Conservation (phyloP, 1,284 basidiomycete genomes). For the Xanthoconium separans region DNA sequence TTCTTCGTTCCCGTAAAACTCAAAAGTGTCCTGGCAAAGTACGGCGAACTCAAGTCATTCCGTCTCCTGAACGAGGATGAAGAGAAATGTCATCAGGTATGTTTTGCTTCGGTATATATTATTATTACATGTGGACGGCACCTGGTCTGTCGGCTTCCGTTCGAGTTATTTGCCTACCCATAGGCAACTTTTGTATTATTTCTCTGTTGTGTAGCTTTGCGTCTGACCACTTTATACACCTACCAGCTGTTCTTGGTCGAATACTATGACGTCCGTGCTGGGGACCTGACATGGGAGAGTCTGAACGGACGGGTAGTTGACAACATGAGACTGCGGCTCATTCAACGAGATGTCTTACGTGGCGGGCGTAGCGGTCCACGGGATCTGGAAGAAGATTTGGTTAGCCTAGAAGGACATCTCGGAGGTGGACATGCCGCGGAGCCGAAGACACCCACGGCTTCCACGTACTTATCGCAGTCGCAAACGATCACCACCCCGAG, state of each 20-base stretch:
- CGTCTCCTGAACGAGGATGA: slow-evolving; percentile 28
- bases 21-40: slow-evolving; percentile 32
- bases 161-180: slow-evolving; percentile 2
- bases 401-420: slow-evolving; percentile 30
- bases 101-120: slow-evolving; percentile 12
- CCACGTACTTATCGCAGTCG: slow-evolving; percentile 36
- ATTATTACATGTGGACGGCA: slow-evolving; percentile 1
- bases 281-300: slow-evolving; percentile 43
- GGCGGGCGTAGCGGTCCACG: slow-evolving; percentile 19
- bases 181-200: slow-evolving; percentile 1
- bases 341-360: slow-evolving; percentile 21
- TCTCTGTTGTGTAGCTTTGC: background rate
- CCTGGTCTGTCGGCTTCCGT: slow-evolving; percentile 4
- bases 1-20: slow-evolving; percentile 33
- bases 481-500: slow-evolving; percentile 24
- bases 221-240: slow-evolving; percentile 21
- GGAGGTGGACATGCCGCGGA: slow-evolving; percentile 34
- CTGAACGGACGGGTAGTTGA: slow-evolving; percentile 43
- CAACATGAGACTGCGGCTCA: slow-evolving; percentile 41
- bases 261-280: slow-evolving; percentile 61
- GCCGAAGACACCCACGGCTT: slow-evolving; percentile 38
- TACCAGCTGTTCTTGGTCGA: slow-evolving; percentile 54
- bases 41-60: slow-evolving; percentile 34
- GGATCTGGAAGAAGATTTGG: slow-evolving; percentile 33
- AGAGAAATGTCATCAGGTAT: slow-evolving; percentile 29